Base-by-base conservation (phyloP, 495 filamentous ascomycete species). In the Cladorrhinum samala region DNA sequence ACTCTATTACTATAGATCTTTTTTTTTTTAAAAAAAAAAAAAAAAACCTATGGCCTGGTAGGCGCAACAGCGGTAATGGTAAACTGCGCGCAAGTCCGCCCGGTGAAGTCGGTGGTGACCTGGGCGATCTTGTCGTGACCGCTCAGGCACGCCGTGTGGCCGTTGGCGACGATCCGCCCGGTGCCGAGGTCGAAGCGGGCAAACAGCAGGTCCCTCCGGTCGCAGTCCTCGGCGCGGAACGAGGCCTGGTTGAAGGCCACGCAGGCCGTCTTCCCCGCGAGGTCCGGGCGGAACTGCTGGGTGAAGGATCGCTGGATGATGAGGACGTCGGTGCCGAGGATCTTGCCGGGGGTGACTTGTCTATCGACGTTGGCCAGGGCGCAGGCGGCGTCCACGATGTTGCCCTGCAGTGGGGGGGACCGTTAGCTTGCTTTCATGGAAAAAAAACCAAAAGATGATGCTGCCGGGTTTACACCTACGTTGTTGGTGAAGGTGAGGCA, bases 401-500 rank as follows among this genome's bases (percentile, higher is more conserved):
- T 57, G 41, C 66, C 66, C 66, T 53, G 17, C 16, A 9, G 23
- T 2, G 21, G 9, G 21, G n/a, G 39, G n/a, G 39, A 6, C 3
- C 13, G 14, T 46, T 38, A 49, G 7, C 11, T 33, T 6, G 11
- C 27, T 33, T 5, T 11, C 5, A n/a, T n/a, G n/a, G n/a, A n/a
- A n/a, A n/a, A n/a, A n/a, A n/a, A n/a, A n/a, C n/a, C n/a, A n/a
- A n/a, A n/a, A n/a, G n/a, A n/a, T n/a, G n/a, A n/a, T n/a, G n/a
- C n/a, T n/a, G n/a, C n/a, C n/a, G n/a, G n/a, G n/a, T n/a, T n/a
- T 33, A 21, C 47, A 23, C 9, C 54, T 50, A 64, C 63, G 27
- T 67, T 66, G 55, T 70, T 70, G 40, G 66, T 62, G 48, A 68
- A 62, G 25, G 67, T 67, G 6, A 68, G 53, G 46, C 57, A 67